These are phyloP conservation scores for Isoetes engelmannii DNA, from an alignment of 83 land plant genomes.

Conservation along the genomic window DNA sequence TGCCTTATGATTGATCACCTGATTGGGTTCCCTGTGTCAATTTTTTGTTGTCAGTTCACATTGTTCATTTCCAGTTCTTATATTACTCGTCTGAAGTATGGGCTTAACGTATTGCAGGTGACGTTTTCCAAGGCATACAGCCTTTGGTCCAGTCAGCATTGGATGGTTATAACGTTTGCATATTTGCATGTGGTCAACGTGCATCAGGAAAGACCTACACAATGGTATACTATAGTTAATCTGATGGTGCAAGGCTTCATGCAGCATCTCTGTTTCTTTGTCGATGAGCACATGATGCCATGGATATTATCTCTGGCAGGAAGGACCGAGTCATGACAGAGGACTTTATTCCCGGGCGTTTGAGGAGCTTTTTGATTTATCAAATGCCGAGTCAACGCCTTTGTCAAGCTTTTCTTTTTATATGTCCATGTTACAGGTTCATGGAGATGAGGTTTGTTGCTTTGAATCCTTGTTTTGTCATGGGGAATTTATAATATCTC, in stretches of 20 bases:
- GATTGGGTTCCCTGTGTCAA: not conserved
- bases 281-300: not conserved
- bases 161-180: constrained; percentile 88
- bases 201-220: constrained; percentile 86
- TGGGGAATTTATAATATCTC: too few species aligned
- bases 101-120: constrained; percentile 46
- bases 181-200: constrained; percentile 89
- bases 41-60: not conserved
- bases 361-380: constrained; percentile 91
- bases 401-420: constrained; percentile 53
- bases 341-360: constrained; percentile 72
- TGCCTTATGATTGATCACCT: not conserved
- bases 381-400: constrained; percentile 62
- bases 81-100: constrained; percentile 1
- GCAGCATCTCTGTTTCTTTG: constrained; percentile 12
- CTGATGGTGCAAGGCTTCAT: not conserved
- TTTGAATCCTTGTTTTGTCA: not conserved
- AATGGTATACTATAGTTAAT: constrained; percentile 42
- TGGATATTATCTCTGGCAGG: constrained; percentile 36
- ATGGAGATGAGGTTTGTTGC: constrained; percentile 47
- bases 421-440: constrained; percentile 74
- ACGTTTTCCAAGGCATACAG: constrained; percentile 74
- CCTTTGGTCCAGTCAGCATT: constrained; percentile 92
- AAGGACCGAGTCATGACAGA: constrained; percentile 84
- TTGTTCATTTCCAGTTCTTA: constrained; percentile 1